Evolutionary conservation across 768 basidiomycete species (phyloP).

Genomic region (Suillus luteus): DNA sequence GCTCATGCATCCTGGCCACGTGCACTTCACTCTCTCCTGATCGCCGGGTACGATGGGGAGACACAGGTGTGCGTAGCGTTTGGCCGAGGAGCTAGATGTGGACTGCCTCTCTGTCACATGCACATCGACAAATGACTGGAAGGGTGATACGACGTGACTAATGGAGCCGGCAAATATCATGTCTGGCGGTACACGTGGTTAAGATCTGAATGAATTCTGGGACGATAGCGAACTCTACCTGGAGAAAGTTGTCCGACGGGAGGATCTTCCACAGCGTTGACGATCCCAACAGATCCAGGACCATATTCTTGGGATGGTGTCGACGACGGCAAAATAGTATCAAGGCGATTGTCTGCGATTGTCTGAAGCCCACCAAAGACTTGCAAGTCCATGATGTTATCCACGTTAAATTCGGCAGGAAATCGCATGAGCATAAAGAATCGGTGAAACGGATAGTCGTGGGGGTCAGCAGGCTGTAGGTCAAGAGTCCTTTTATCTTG

Average conservation of each 20-base stretch:
- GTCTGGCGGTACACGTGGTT: not conserved
- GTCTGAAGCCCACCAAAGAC: not conserved
- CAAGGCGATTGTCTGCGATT: no score
- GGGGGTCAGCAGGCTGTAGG: not conserved
- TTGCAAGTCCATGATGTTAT: not conserved
- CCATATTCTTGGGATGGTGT: not conserved
- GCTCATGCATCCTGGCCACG: not conserved
- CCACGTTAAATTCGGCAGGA: not conserved
- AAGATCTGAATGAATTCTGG: not conserved
- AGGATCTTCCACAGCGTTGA: not conserved
- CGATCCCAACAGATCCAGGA: not conserved
- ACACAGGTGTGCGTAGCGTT: not conserved
- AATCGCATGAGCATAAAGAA: not conserved
- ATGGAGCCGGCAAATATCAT: not conserved
- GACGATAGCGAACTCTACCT: not conserved
- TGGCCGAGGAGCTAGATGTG: not conserved
- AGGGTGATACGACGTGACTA: not conserved
- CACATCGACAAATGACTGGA: not conserved
- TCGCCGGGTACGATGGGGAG: not conserved
- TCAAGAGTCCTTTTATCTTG: not conserved
- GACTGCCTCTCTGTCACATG: not conserved
- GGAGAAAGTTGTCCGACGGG: not conserved
- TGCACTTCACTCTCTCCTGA: constrained; percentile 1
- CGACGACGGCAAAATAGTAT: not conserved
- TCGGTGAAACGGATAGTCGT: not conserved